Evolutionary conservation across 768 basidiomycete species (phyloP).

Genomic region (Naganishia kalamii): DNA sequence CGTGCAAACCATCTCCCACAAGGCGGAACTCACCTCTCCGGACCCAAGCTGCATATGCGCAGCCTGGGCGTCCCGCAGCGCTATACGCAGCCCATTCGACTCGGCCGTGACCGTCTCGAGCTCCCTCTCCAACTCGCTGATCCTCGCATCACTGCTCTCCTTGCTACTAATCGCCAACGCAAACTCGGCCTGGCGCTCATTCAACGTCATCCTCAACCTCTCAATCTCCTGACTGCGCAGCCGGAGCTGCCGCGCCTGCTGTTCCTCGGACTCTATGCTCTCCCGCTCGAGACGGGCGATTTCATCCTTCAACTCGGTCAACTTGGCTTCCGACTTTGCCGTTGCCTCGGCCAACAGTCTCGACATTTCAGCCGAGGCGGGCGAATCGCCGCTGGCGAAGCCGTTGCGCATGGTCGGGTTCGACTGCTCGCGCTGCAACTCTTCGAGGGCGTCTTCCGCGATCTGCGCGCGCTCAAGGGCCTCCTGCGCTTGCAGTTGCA

Average conservation of each 20-base stretch:
- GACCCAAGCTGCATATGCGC: conserved; percentile 27
- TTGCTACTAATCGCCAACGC: conserved; percentile 53
- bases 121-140: conserved; percentile 51
- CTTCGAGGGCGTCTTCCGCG: conserved; percentile 59
- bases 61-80: conserved; percentile 51
- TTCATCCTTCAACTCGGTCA: conserved; percentile 64
- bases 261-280: conserved; percentile 75
- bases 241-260: conserved; percentile 76
- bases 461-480: conserved; percentile 57
- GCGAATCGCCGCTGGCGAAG: neutral
- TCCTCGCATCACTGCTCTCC: conserved; percentile 54
- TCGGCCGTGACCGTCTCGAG: conserved; percentile 36
- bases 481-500: conserved; percentile 80
- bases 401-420: neutral
- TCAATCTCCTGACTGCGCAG: conserved; percentile 75
- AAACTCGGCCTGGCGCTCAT: conserved; percentile 58
- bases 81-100: conserved; percentile 46
- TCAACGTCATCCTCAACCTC: conserved; percentile 58
- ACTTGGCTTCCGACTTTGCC: conserved; percentile 65
- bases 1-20: neutral
- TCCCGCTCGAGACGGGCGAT: conserved; percentile 68
- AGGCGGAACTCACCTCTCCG: neutral
- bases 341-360: conserved; percentile 68
- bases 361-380: conserved; percentile 42
- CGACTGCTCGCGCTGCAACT: conserved; percentile 37